A percentile compares a stretch with the other conserved stretches of the same genome.
Evolutionary conservation across 257 asterid genomes (phyloP).

Genomic region (Scutellaria baicalensis): DNA sequence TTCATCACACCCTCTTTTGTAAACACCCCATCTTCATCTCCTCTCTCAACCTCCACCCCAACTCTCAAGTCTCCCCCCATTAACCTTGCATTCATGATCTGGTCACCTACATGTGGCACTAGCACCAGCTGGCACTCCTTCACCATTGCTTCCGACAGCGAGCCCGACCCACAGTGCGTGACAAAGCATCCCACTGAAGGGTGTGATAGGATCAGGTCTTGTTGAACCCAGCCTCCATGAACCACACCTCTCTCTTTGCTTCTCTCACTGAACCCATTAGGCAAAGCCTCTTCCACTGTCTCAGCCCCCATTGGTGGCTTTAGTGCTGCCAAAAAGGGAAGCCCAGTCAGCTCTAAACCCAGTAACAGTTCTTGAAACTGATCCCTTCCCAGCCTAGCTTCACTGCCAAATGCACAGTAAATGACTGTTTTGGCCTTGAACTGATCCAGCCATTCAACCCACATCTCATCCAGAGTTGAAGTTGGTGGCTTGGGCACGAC

Average conservation of each 20-base stretch:
- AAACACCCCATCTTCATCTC: conserved; percentile 39
- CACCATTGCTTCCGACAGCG: conserved; percentile 31
- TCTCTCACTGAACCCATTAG: conserved; percentile 21
- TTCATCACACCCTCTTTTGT: conserved; percentile 26
- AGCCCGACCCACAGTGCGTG: conserved; percentile 41
- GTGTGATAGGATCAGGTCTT: conserved; percentile 26
- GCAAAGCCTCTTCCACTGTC: conserved; percentile 30
- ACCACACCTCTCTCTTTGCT: conserved; percentile 23
- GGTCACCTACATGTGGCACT: conserved; percentile 28
- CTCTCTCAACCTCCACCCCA: conserved; percentile 40
- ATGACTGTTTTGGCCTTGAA: conserved; percentile 21
- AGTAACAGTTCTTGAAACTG: conserved; percentile 26
- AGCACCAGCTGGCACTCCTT: conserved; percentile 32
- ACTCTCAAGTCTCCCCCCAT: conserved; percentile 26
- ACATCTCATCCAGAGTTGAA: conserved; percentile 1
- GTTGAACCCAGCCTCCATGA: conserved; percentile 38
- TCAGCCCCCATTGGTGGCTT: conserved; percentile 29
- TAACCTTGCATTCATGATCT: conserved; percentile 26
- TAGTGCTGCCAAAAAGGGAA: conserved; percentile 28
- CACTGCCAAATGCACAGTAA: conserved; percentile 42
- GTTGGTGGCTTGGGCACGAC: conserved; percentile 11
- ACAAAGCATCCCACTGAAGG: conserved; percentile 38
- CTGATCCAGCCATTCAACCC: conserved; percentile 23
- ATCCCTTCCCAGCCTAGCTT: conserved; percentile 20
- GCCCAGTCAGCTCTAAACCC: conserved; percentile 31